Evolutionary conservation across 2,329 filamentous ascomycete species (phyloP), one percentile per base, ranked within the genome.

Genomic region (Fusarium chaquense): DNA sequence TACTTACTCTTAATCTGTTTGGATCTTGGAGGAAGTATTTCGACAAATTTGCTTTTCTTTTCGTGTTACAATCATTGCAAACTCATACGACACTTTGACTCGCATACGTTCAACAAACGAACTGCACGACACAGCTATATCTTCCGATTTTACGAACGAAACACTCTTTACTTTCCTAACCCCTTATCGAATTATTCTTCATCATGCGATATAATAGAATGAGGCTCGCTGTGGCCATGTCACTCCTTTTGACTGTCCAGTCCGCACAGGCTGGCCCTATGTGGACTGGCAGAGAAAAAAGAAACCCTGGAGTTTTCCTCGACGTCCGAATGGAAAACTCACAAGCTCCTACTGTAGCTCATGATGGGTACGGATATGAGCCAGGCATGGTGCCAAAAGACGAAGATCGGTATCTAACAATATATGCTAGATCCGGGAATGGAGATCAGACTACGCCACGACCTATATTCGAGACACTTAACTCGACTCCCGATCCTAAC

Each of bases 241-340:
- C 60, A 68, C 41, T 78, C 57, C 69, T 80, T 61, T 61, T 77
- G 54, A 58, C 70, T 71, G 67, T 71, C 22, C 74, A 76, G 65
- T 75, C 65, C 58, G 71, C 71, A 26, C 71, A 77, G 76, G 79
- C 79, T 69, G 79, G 78, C 70, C 81, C 77, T 76, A 73, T 72
- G 55, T 75, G 78, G 77, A 75, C 73, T 69, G 70, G 70, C 22
- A 77, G 75, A 65, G 58, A 43, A 47, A 71, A 49, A 55, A 66
- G 73, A 67, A 71, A 58, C 35, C 71, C 69, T 28, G 53, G 35
- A 16, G 67, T 69, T 32, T 73, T 65, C 13, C 61, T 65, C 6
- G 58, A 62, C 43, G 57, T 52, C 26, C 60, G 65, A 38, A 65
- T 67, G 58, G 54, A 62, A 53, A 58, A 58, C 40, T 62, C 64